Conservation (phyloP, 1,284 basidiomycete genomes). For the Austroboletus olivaceoglutinosus region DNA sequence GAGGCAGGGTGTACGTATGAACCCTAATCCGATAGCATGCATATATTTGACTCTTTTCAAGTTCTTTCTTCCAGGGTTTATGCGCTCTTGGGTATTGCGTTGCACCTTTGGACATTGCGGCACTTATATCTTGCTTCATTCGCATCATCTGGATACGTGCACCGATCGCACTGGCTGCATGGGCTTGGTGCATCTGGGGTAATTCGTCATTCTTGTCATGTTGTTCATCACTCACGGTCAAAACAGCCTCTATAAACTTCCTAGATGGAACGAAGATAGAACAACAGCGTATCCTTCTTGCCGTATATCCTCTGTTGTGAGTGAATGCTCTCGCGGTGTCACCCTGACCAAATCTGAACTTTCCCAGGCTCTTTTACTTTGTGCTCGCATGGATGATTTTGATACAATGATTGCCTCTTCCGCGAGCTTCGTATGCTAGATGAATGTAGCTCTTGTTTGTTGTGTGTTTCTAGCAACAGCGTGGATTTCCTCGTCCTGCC, state of each 20-base stretch:
- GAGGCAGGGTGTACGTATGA: slow-evolving; percentile 80
- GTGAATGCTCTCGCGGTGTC: not conserved
- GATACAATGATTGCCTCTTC: slow-evolving; percentile 57
- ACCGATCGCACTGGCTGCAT: slow-evolving; percentile 79
- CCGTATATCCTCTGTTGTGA: slow-evolving; percentile 89
- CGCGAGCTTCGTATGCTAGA: slow-evolving; percentile 5
- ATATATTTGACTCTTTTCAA: slow-evolving; percentile 7
- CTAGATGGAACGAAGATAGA: slow-evolving; percentile 91
- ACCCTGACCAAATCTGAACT: slow-evolving; percentile 5
- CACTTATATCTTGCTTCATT: slow-evolving; percentile 83
- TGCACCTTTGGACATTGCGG: slow-evolving; percentile 86
- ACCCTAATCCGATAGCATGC: not conserved
- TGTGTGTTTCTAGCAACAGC: not conserved
- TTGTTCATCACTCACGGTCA: slow-evolving; percentile 1
- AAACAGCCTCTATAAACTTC: slow-evolving; percentile 86
- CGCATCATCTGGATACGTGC: slow-evolving; percentile 82
- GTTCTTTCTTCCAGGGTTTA: slow-evolving; percentile 93
- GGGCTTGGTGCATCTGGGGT: slow-evolving; percentile 98
- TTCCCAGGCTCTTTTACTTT: slow-evolving; percentile 73
- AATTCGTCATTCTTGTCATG: slow-evolving; percentile 23
- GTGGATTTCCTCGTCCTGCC: no score
- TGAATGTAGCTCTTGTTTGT: slow-evolving; percentile 16
- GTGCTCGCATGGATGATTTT: slow-evolving; percentile 93
- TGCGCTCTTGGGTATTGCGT: slow-evolving; percentile 92
- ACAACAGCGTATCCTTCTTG: slow-evolving; percentile 81